Conservation (phyloP, 2,329 filamentous ascomycete species). For the Aspergillus flavus region DNA sequence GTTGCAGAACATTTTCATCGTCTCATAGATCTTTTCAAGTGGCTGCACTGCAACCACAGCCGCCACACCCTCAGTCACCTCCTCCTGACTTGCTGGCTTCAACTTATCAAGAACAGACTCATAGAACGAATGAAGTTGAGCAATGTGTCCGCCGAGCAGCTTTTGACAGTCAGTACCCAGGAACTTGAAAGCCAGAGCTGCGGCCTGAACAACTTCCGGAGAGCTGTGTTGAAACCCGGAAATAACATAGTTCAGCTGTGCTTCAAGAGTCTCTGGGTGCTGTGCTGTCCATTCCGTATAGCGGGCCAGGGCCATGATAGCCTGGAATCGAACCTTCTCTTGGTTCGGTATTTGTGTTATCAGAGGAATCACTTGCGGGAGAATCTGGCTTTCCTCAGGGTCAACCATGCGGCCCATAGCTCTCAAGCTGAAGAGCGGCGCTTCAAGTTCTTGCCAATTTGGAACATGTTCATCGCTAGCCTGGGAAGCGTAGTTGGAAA, state of each 20-base stretch:
- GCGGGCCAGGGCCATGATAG: slow-evolving; percentile 93
- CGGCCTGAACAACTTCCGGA: slow-evolving; percentile 86
- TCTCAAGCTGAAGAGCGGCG: slow-evolving; percentile 90
- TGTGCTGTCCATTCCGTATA: slow-evolving; percentile 98
- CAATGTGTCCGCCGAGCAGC: slow-evolving; percentile 78
- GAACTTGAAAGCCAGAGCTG: slow-evolving; percentile 93
- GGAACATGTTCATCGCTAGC: slow-evolving; percentile 76
- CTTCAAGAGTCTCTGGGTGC: slow-evolving; percentile 87
- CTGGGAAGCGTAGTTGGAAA: slow-evolving; percentile 75
- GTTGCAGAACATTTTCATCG: slow-evolving; percentile 90
- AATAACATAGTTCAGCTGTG: slow-evolving; percentile 94
- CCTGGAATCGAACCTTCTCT: slow-evolving; percentile 97
- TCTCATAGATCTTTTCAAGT: slow-evolving; percentile 74
- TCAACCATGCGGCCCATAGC: slow-evolving; percentile 97
- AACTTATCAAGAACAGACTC: slow-evolving; percentile 84
- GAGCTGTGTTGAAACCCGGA: slow-evolving; percentile 87
- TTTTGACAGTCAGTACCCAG: slow-evolving; percentile 94
- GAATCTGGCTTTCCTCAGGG: slow-evolving; percentile 79
- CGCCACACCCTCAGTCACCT: slow-evolving; percentile 93
- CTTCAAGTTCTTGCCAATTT: slow-evolving; percentile 95
- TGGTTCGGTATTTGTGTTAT: slow-evolving; percentile 93
- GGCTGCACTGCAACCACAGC: slow-evolving; percentile 88
- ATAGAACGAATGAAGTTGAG: slow-evolving; percentile 90
- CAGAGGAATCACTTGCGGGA: slow-evolving; percentile 89
- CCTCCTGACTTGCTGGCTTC: slow-evolving; percentile 84